Base-by-base conservation (phyloP, 2,329 filamentous ascomycete species). In the Tothia fuscella region DNA sequence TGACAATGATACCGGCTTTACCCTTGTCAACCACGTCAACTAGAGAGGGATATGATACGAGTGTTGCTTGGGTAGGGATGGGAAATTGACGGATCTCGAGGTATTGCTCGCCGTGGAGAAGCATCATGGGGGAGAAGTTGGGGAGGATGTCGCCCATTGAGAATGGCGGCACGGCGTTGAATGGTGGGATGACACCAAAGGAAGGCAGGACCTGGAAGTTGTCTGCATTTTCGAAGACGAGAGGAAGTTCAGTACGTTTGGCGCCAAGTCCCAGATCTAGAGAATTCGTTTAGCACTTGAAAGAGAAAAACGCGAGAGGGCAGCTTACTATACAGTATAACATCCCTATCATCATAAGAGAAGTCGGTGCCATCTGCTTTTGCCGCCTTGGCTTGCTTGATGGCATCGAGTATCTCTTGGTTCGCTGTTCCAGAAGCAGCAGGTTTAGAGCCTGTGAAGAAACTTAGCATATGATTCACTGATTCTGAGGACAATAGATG, bases 101-200 rank as follows among this genome's bases (percentile, higher is more conserved):
- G 67, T 88, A 98, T 64, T 98, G 91, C 71, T 98, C 91, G 58
- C 91, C 91, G 67, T 98, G 91, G 19, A 98, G 81, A 38, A 98
- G 78, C 87, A 95, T 95, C 86, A 94, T 95, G 47, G 88, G 89
- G 28, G 78, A 86, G 71, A 95, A 98, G 72, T 96, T 93, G 60
- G 88, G 87, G 21, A 96, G 82, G 47, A 98, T 74, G 44, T 88
- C 77, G 56, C 78, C 76, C 54, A 91, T 73, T 61, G 71, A 78
- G 69, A 82, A 96, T 21, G 89, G 85, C 47, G 78, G 68, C 50
- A 82, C 72, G 46, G 86, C 80, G 65, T 82, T 82, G 68, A 96
- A 95, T 54, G 80, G 82, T n/a, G 91, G 91, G 53, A 98, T 80
- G 48, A 96, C 91, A 59, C 88, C 91, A 56, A 84, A 98, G n/a